Percentiles rank a stretch among this genome's conserved stretches.
Evolutionary conservation across 1,284 basidiomycete species (phyloP).

Genomic region (Trichosporon coremiiforme): DNA sequence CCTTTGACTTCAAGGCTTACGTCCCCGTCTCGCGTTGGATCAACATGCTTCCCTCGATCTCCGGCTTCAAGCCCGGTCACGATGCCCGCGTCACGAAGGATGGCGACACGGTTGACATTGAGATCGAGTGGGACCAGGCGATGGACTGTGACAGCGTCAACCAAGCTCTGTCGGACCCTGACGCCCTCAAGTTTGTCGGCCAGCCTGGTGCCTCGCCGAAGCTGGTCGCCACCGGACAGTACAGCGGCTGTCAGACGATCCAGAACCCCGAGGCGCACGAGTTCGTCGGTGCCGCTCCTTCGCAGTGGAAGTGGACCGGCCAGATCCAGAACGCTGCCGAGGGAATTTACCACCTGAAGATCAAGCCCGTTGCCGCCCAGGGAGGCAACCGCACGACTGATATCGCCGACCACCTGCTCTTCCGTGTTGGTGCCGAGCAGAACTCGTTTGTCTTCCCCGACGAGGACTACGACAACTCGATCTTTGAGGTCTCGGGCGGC

Average conservation of each 20-base stretch:
- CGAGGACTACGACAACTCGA: constrained; percentile 65
- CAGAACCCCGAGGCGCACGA: constrained; percentile 55
- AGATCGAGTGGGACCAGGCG: constrained; percentile 71
- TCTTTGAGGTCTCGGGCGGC: constrained; percentile 66
- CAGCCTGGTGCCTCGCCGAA: constrained; percentile 62
- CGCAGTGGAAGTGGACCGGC: constrained; percentile 70
- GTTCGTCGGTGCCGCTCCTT: constrained; percentile 61
- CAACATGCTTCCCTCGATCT: constrained; percentile 69
- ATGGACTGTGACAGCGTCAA: constrained; percentile 76
- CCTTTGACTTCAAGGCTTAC: constrained; percentile 77
- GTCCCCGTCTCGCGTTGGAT: constrained; percentile 72
- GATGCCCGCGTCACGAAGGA: constrained; percentile 68
- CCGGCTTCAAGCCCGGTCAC: constrained; percentile 79
- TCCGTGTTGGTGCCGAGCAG: constrained; percentile 71
- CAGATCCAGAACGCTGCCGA: constrained; percentile 64
- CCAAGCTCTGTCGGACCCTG: constrained; percentile 58
- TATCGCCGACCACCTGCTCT: constrained; percentile 68
- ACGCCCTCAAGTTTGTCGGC: constrained; percentile 65
- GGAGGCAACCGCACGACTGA: constrained; percentile 42
- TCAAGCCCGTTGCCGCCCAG: constrained; percentile 60
- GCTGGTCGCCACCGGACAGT: constrained; percentile 56
- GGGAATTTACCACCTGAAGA: constrained; percentile 31
- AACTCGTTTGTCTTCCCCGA: constrained; percentile 82
- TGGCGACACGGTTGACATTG: constrained; percentile 66
- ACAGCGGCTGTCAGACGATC: constrained; percentile 44